These are phyloP conservation scores for Cercospora sesami DNA, from an alignment of 2,329 filamentous ascomycete genomes.

Conservation along the genomic window DNA sequence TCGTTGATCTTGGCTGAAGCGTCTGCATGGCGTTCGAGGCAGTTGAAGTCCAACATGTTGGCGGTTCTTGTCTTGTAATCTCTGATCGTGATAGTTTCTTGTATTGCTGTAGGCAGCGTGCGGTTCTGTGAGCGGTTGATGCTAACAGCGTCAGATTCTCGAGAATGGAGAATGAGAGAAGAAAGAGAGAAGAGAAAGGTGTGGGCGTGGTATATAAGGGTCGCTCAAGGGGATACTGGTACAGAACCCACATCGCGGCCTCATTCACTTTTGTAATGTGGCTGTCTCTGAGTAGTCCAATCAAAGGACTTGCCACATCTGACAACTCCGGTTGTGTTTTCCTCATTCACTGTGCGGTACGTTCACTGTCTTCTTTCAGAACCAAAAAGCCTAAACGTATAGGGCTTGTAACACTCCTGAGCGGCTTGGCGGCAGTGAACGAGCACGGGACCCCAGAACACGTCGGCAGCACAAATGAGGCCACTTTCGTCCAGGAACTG, in stretches of 20 bases:
- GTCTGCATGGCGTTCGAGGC: slow-evolving; percentile 1
- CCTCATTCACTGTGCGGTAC: neutral
- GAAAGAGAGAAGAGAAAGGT: neutral
- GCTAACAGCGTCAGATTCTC: neutral
- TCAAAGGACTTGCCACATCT: neutral
- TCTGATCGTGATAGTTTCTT: neutral
- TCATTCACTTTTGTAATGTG: neutral
- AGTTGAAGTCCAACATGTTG: neutral
- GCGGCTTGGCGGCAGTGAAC: neutral
- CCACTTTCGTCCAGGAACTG: neutral
- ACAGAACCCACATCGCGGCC: neutral
- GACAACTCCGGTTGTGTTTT: neutral
- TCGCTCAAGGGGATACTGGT: neutral
- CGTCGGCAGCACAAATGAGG: neutral
- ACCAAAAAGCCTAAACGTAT: neutral
- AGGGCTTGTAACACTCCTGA: neutral
- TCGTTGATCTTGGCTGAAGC: neutral
- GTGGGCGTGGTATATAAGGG: neutral
- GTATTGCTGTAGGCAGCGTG: neutral
- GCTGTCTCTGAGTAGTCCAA: neutral
- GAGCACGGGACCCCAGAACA: neutral
- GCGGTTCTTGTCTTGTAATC: neutral
- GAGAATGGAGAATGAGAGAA: neutral
- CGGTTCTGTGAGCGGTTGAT: neutral
- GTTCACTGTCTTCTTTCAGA: neutral